phyloP scores from a whole-genome alignment of 169 alveolate genomes.

The Cryptosporidium sp. region DNA sequence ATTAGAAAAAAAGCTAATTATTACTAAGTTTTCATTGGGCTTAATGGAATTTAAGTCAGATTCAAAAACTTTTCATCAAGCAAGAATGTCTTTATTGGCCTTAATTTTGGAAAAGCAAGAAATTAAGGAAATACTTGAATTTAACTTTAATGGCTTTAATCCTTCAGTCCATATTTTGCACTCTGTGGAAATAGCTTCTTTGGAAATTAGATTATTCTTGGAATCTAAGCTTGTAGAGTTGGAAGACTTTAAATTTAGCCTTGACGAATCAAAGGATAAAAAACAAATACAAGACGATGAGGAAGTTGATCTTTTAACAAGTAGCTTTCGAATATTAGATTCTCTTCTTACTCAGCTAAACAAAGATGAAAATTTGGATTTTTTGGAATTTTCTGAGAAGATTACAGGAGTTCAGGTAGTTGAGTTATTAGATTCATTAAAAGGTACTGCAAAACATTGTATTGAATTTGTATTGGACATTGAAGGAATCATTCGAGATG shows the following conservation, averaged over 20 bases:
- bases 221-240: constrained; percentile 22
- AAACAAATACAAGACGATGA: neutral
- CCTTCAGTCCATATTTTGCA: neutral
- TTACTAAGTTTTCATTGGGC: constrained; percentile 14
- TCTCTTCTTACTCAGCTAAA: constrained; percentile 19
- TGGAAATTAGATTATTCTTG: constrained; percentile 30
- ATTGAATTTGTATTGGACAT: constrained; percentile 37
- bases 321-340: constrained; percentile 35
- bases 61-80: constrained; percentile 38
- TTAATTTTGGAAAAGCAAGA: neutral
- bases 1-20: neutral
- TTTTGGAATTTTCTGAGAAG: constrained; percentile 19
- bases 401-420: constrained; percentile 29
- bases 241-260: neutral
- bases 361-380: constrained; percentile 46
- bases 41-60: constrained; percentile 20
- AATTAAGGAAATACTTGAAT: constrained; percentile 15
- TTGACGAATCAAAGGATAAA: neutral
- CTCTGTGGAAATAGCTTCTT: constrained; percentile 19
- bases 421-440: constrained; percentile 26
- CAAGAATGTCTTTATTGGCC: constrained; percentile 27
- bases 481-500: constrained; percentile 10
- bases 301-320: neutral
- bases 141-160: neutral
- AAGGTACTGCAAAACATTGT: neutral